Base-by-base conservation (phyloP, 208 protist species). In the Sergeia podlipaevii region DNA sequence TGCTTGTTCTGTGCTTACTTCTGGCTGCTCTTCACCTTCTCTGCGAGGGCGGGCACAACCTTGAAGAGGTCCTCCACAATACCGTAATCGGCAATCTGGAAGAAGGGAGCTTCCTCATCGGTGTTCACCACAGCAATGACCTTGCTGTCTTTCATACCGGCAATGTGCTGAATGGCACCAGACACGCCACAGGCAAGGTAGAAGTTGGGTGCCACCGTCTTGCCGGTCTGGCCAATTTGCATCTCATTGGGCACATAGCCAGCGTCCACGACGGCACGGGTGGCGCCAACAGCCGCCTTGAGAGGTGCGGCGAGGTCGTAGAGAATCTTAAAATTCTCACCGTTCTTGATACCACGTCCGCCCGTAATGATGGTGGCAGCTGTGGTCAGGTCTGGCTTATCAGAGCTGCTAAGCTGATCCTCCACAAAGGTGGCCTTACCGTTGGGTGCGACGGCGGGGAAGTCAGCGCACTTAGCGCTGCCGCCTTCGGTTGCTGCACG, bases 91-190 rank as follows among this genome's bases (percentile, higher is more conserved):
- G 96, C 92, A 34, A 97, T 83, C 72, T 98, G 92, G 77, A 99
- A 99, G 63, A 99, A 99, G 28, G 98, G 97, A 2, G 97, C 97
- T 11, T 99, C 97, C 29, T 84, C 67, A 63, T 99, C 97, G 55
- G 98, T 99, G 88, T 98, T 98, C 60, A 98, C 90, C 21, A 93
- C 90, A 1, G 93, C 95, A 60, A 97, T 97, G 18, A 90, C 86
- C 83, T 99, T 99, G 54, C 82, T 95, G 80, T 99, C 97, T 81
- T 99, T 99, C 97, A 99, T 99, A 54, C 98, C 98, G 1, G 97
- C 96, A 6, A 99, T 68, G 63, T 95, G 84, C 73, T 96, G 97
- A 63, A 98, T 98, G 3, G 97, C 97, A 39, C 97, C 97, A 36
- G 89, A 97, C 50, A 99, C 97, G 48, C 97, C 97, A 49, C 96